phyloP scores from a whole-genome alignment of 2,329 filamentous ascomycete genomes.

The Neofusicoccum cordaticola region DNA sequence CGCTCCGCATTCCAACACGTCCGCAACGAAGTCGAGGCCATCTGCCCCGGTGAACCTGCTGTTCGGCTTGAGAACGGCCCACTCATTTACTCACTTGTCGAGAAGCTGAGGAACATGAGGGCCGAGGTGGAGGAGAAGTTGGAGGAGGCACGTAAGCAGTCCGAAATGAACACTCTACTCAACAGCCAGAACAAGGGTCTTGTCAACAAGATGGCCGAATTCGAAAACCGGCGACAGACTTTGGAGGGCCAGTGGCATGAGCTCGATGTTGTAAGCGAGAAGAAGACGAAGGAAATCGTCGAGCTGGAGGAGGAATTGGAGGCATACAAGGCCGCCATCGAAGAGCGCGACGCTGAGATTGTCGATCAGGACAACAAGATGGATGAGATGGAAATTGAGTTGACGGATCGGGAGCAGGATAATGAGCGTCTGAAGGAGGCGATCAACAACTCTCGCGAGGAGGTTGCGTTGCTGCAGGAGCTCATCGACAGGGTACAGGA shows the following conservation, averaged over 20 bases:
- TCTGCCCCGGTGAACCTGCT: conserved; percentile 39
- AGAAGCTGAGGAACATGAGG: conserved; percentile 32
- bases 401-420: conserved; percentile 33
- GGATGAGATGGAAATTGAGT: conserved; percentile 27
- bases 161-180: conserved; percentile 34
- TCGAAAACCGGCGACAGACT: conserved; percentile 33
- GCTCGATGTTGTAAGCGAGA: conserved; percentile 37
- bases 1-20: conserved; percentile 41
- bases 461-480: conserved; percentile 36
- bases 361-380: conserved; percentile 29
- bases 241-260: conserved; percentile 37
- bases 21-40: conserved; percentile 39
- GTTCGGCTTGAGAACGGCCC: conserved; percentile 38
- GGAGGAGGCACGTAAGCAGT: conserved; percentile 32
- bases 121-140: conserved; percentile 33
- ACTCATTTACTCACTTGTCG: conserved; percentile 40
- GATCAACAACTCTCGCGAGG: conserved; percentile 39
- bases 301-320: conserved; percentile 35
- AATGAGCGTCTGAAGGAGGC: conserved; percentile 37
- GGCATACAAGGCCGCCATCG: conserved; percentile 22
- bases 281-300: conserved; percentile 36
- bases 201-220: conserved; percentile 34
- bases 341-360: conserved; percentile 36
- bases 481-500: conserved; percentile 41
- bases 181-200: conserved; percentile 36